These are phyloP conservation scores for Candida sphagnicola DNA, from an alignment of 805 yeast genomes.

Conservation along the genomic window DNA sequence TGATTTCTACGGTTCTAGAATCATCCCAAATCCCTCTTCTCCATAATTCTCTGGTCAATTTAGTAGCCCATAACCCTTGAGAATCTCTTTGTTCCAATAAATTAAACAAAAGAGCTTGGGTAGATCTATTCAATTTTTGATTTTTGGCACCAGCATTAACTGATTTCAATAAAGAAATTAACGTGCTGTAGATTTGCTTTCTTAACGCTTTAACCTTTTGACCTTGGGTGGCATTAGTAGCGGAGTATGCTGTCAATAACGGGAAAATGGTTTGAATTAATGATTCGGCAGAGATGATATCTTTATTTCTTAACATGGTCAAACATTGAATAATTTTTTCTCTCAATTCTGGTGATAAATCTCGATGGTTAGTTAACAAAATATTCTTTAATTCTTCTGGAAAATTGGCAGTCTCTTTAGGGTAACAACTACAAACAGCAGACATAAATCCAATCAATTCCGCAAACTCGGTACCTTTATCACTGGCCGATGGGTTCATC, in stretches of 20 bases:
- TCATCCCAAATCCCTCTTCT: slow-evolving; percentile 98
- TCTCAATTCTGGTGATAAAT: slow-evolving; percentile 76
- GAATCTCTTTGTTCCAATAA: slow-evolving; percentile 71
- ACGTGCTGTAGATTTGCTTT: slow-evolving; percentile 73
- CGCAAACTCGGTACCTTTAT: slow-evolving; percentile 60
- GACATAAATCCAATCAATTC: slow-evolving; percentile 88
- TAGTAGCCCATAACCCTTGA: slow-evolving; percentile 95
- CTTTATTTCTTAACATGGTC: slow-evolving; percentile 86
- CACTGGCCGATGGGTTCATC: slow-evolving; percentile 56
- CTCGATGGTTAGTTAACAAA: slow-evolving; percentile 71
- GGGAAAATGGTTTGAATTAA: slow-evolving; percentile 89
- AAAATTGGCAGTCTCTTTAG: slow-evolving; percentile 79
- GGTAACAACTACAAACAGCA: slow-evolving; percentile 88
- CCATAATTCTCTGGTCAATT: slow-evolving; percentile 93
- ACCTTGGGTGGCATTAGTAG: slow-evolving; percentile 42
- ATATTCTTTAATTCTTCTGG: slow-evolving; percentile 76
- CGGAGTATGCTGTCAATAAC: slow-evolving; percentile 62
- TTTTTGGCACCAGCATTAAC: slow-evolving; percentile 87
- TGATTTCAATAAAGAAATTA: slow-evolving; percentile 72
- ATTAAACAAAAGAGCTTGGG: slow-evolving; percentile 89
- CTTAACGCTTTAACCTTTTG: slow-evolving; percentile 79
- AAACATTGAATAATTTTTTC: slow-evolving; percentile 89
- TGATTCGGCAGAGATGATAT: slow-evolving; percentile 70
- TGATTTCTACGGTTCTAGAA: slow-evolving; percentile 91
- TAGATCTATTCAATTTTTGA: slow-evolving; percentile 82